Conservation (phyloP, 1,284 basidiomycete genomes). For the Leccinum olivaceoglutinosum region DNA sequence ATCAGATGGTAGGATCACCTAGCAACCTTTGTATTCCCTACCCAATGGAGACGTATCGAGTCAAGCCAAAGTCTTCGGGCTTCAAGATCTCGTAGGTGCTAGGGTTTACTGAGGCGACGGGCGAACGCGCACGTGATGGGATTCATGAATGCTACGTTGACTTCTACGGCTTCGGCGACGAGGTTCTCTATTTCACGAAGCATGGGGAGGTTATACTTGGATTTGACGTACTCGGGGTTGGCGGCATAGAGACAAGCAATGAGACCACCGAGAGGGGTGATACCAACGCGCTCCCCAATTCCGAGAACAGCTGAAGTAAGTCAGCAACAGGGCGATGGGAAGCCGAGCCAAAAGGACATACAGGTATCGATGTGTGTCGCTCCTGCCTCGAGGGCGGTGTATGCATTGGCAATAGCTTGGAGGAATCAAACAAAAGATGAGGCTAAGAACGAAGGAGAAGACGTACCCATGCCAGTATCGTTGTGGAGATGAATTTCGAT, state of each 20-base stretch:
- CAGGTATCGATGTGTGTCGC: constrained; percentile 99
- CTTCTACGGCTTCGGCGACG: constrained; percentile 97
- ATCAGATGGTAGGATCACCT: constrained; percentile 7
- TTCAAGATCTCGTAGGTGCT: constrained; percentile 97
- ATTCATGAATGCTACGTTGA: constrained; percentile 97
- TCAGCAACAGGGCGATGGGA: constrained; percentile 2
- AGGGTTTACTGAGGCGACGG: constrained; percentile 55
- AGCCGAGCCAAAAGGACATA: constrained; percentile 31
- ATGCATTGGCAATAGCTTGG: constrained; percentile 95
- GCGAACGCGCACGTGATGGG: constrained; percentile 65
- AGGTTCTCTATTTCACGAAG: constrained; percentile 98
- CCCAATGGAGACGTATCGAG: constrained; percentile 97
- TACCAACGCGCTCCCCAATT: constrained; percentile 98
- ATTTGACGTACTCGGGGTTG: constrained; percentile 98
- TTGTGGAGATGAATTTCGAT: constrained; percentile 99
- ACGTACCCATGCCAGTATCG: constrained; percentile 86
- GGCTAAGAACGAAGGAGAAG: neutral
- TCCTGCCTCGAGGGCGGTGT: constrained; percentile 96
- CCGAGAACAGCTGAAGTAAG: constrained; percentile 71
- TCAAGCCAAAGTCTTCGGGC: constrained; percentile 98
- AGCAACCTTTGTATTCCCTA: constrained; percentile 29
- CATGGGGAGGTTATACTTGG: constrained; percentile 98
- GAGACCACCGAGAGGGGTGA: constrained; percentile 95
- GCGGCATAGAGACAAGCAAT: constrained; percentile 95
- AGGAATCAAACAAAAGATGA: constrained; percentile 6